Evolutionary conservation across 257 asterid species (phyloP), one percentile per base, ranked within the genome.

Genomic region (Solanum ossicruentum): DNA sequence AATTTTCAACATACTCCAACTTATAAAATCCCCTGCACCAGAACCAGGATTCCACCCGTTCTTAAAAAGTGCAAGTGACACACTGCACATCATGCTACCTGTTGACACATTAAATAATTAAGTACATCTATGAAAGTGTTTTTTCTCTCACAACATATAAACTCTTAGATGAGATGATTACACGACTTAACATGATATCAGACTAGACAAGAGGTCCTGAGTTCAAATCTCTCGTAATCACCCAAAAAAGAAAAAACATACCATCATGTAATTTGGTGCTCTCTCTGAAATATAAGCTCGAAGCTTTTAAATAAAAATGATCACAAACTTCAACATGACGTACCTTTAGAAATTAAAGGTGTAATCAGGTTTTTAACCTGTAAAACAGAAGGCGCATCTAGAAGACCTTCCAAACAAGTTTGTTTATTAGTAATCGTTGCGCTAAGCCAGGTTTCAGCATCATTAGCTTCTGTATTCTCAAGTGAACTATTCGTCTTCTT

Each of bases 371-470:
- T 45, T 7, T 83, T 75, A 26, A 84, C 45, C 12, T 10, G 28
- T 8, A 85, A 80, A 13, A 78, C 79, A 6, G 90, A 82, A 36
- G 88, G 8, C 13, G 43, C 58, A 1, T 51, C 63, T 17, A 52
- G 54, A 18, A 89, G 87, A n/a, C 86, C 88, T 23, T 86, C 90
- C 43, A 83, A 21, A 80, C 92, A 89, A 4, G 92, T 87, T n/a
- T 88, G 87, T 17, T 56, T 60, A 60, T 84, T 78, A 28, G 90
- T 87, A 10, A 89, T 81, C 8, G 88, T 82, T 20, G 92, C 87
- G 61, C 92, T 89, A 26, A 88, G 89, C 43, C 66, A 39, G 12
- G 90, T 28, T 45, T 60, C 16, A 1, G 6, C 82, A 49, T 86
- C 87, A 11, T 78, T 51, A 7, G 75, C 83, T 51, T 80, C 47